Base-by-base conservation (phyloP, 2,329 filamentous ascomycete species). In the Coniochaeta sp. region DNA sequence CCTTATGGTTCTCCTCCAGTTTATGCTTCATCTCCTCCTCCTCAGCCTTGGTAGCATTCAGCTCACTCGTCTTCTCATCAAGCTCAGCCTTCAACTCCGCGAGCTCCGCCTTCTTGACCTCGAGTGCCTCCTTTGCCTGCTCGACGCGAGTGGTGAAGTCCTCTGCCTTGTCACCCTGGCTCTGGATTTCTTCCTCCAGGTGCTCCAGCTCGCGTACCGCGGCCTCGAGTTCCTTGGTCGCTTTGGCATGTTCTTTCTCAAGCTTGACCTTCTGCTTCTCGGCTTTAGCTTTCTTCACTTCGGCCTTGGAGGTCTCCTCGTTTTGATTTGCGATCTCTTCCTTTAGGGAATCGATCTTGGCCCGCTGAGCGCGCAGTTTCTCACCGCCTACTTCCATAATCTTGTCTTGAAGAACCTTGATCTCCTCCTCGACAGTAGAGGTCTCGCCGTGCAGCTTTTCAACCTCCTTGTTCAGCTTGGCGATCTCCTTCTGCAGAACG, bases 11-110 rank as follows among this genome's bases (percentile, higher is more conserved):
- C 71, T 98, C 93, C 70, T 98, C 95, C 1, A 99, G 87, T 77
- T 96, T 96, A 76, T 98, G 98, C 64, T 90, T 89, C 92, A 98
- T 97, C 74, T 99, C 95, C 63, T 99, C 97, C 73, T 99, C 95
- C 3, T 89, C 80, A 0, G 91, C 93, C 11, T 93, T 86, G 0
- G 89, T 96, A 69, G 91, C 89, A 70, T 98, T 97, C 60, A 98
- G 81, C 71, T 96, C 91, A 0, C 87, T 78, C 1, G 86, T 89
- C 79, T 93, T 96, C 67, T 90, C 87, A 65, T 99, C 93, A 12
- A 98, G 81, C 67, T 96, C 90, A 4, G 84, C 79, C 76, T 98
- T 99, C 60, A 98, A 74, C 11, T 84, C 79, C 55, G 87, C 82
- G 3, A 99, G 82, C 71, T 95, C 90, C 66, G 89, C 84, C 74